Conservation (phyloP, 2,329 filamentous ascomycete species). For the Sarocladiaceae sp. region DNA sequence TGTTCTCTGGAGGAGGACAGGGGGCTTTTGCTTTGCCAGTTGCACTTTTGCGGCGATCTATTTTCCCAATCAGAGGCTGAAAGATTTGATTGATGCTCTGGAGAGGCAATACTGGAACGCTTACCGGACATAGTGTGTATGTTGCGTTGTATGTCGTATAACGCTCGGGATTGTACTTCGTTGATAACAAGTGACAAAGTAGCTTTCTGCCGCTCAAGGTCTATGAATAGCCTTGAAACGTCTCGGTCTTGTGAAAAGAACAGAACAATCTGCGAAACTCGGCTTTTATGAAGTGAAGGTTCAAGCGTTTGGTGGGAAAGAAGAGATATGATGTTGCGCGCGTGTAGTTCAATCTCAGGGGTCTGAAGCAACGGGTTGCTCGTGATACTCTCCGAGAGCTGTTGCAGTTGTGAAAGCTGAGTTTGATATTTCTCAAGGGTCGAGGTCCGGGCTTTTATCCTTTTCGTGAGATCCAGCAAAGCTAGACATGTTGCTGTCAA, state of each 20-base stretch:
- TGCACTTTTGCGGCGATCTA: too few species aligned
- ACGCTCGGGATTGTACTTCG: background rate
- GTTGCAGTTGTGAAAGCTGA: background rate
- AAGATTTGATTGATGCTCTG: too few species aligned
- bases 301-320: background rate
- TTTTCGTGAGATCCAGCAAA: background rate
- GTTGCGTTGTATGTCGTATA: background rate
- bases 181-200: conserved; percentile 1
- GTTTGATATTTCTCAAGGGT: background rate
- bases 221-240: background rate
- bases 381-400: background rate
- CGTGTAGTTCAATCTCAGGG: background rate
- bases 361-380: background rate
- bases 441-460: background rate
- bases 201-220: background rate
- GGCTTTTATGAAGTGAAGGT: background rate
- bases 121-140: background rate
- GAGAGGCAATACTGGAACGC: too few species aligned
- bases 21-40: too few species aligned
- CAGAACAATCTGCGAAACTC: background rate
- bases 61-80: too few species aligned
- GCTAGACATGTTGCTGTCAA: background rate
- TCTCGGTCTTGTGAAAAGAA: background rate
- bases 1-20: too few species aligned
- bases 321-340: background rate